These are phyloP conservation scores for Penicillium crustosum DNA, from an alignment of 2,329 filamentous ascomycete genomes.

Conservation along the genomic window DNA sequence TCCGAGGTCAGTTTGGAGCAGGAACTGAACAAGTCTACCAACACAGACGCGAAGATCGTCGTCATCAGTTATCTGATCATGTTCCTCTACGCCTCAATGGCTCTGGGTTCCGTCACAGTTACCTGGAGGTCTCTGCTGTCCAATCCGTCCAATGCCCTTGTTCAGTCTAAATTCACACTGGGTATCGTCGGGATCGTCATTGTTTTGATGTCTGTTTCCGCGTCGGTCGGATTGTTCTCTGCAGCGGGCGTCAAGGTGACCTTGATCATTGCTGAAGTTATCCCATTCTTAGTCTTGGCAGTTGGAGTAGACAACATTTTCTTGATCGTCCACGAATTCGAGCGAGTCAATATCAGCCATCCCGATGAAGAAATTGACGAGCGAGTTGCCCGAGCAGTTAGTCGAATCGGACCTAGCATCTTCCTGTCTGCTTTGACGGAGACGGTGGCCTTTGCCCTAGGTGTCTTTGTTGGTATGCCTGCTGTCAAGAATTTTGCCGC, in stretches of 20 bases:
- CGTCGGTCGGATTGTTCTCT: conserved; percentile 92
- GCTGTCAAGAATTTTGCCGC: conserved; percentile 96
- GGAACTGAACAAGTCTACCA: conserved; percentile 96
- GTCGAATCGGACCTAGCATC: conserved; percentile 95
- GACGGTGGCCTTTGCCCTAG: conserved; percentile 88
- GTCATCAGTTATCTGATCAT: conserved; percentile 97
- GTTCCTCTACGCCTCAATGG: conserved; percentile 95
- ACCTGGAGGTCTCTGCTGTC: conserved; percentile 73
- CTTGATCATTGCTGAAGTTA: conserved; percentile 96
- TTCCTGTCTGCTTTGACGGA: conserved; percentile 93
- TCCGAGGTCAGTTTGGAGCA: conserved; percentile 94
- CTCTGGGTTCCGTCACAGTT: conserved; percentile 82
- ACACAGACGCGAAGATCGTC: conserved; percentile 96
- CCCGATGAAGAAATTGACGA: conserved; percentile 85
- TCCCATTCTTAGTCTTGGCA: conserved; percentile 92
- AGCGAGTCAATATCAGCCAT: conserved; percentile 87
- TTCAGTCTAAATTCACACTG: conserved; percentile 94
- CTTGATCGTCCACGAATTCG: conserved; percentile 96
- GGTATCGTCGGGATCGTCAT: conserved; percentile 94
- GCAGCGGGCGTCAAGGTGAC: conserved; percentile 90
- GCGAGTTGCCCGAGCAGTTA: conserved; percentile 81
- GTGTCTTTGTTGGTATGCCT: conserved; percentile 94
- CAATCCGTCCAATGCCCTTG: conserved; percentile 80
- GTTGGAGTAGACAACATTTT: conserved; percentile 99
- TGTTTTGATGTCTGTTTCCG: conserved; percentile 94